A percentile compares a stretch with the other conserved stretches of the same genome.
Evolutionary conservation across 108 stramenopile species (phyloP).

Genomic region (Bacterosira constricta): DNA sequence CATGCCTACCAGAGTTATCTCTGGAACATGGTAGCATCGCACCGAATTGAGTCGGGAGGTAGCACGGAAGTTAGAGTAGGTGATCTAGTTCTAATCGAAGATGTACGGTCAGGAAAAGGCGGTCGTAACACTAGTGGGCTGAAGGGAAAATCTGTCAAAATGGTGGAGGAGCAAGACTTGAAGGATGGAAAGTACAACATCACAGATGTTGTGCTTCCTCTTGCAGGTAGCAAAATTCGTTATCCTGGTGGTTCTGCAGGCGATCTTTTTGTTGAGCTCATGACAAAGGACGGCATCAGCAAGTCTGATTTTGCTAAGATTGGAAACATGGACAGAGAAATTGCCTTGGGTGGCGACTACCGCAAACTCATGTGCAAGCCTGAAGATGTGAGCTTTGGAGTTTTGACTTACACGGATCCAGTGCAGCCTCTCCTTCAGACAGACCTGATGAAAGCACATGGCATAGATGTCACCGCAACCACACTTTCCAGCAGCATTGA

Average conservation of each 20-base stretch:
- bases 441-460: conserved; percentile 78
- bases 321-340: conserved; percentile 52
- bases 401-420: conserved; percentile 74
- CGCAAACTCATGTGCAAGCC: conserved; percentile 79
- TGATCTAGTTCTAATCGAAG: conserved; percentile 70
- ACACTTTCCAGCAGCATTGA: not conserved
- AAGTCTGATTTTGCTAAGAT: conserved; percentile 54
- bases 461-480: conserved; percentile 24
- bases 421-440: conserved; percentile 80
- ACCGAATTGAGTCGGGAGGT: conserved; percentile 62
- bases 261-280: conserved; percentile 52
- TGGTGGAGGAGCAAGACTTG: conserved; percentile 71
- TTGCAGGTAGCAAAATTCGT: conserved; percentile 72
- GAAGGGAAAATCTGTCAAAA: conserved; percentile 58
- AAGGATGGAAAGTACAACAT: conserved; percentile 55
- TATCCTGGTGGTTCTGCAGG: conserved; percentile 66
- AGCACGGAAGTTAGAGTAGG: conserved; percentile 58
- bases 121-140: conserved; percentile 50
- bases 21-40: conserved; percentile 80
- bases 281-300: conserved; percentile 56
- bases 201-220: conserved; percentile 84
- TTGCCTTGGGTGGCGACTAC: conserved; percentile 79
- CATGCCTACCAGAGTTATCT: conserved; percentile 90
- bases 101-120: conserved; percentile 34
- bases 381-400: conserved; percentile 63